Percentiles rank a stretch among this genome's conserved stretches.
These are phyloP conservation scores for Backusella parvicylindrica DNA, from an alignment of 192 early-diverging fungal species.

Conservation along the genomic window DNA sequence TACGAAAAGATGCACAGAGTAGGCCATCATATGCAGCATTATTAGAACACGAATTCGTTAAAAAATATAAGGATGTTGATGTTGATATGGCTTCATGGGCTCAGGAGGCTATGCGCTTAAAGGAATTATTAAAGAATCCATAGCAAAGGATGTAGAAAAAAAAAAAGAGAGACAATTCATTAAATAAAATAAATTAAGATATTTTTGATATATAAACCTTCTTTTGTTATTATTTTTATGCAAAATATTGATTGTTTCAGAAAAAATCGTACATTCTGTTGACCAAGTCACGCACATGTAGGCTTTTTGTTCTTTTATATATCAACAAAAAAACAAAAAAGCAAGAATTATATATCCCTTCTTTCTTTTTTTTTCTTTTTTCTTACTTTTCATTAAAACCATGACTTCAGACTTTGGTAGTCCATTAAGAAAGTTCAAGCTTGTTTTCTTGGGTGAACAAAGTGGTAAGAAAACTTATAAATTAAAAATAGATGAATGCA, in stretches of 20 bases:
- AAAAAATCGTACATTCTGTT: not conserved
- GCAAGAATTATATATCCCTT: not conserved
- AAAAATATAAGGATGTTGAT: slow-evolving; percentile 49
- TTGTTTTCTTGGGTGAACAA: slow-evolving; percentile 98
- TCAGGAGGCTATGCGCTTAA: slow-evolving; percentile 33
- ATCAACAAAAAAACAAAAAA: no score
- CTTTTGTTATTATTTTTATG: not conserved
- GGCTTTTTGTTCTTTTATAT: not conserved
- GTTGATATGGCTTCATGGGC: slow-evolving; percentile 90
- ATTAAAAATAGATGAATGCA: not conserved
- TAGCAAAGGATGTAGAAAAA: slow-evolving; percentile 22
- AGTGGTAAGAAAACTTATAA: slow-evolving; percentile 64
- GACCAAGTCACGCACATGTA: not conserved
- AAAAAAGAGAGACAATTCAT: slow-evolving; percentile 20
- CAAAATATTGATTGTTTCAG: not conserved
- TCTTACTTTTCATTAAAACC: not conserved
- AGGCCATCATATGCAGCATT: slow-evolving; percentile 79
- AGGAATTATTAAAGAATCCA: no score
- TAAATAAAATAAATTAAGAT: not conserved
- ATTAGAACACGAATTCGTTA: slow-evolving; percentile 74
- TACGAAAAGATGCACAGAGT: slow-evolving; percentile 63
- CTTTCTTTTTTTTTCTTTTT: not conserved
- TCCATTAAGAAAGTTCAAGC: slow-evolving; percentile 89
- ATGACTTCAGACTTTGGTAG: slow-evolving; percentile 39
- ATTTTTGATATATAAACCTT: not conserved